These are phyloP conservation scores for Purshia tridentata DNA, from an alignment of 306 rosid species.

Conservation along the genomic window DNA sequence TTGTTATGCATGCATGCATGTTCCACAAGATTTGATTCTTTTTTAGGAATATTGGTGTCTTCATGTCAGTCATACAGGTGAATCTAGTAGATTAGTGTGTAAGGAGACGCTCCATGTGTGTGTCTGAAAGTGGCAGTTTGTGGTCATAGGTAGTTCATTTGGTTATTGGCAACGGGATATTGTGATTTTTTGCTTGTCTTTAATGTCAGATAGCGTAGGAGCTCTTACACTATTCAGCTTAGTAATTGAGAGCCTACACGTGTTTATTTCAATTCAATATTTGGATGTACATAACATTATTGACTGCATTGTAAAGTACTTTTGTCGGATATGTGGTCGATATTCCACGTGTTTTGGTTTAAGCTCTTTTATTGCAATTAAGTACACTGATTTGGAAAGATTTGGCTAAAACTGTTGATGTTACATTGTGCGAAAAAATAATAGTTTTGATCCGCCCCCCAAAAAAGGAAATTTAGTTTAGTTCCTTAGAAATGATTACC, in stretches of 20 bases:
- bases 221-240: conserved; percentile 7
- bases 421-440: not conserved
- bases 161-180: not conserved
- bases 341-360: conserved; percentile 1
- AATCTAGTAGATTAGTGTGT: conserved; percentile 6
- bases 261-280: conserved; percentile 17
- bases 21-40: conserved; percentile 11
- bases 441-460: not conserved
- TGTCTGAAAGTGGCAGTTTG: conserved; percentile 17
- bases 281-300: not conserved
- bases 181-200: conserved; percentile 19
- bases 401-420: not conserved
- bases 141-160: not conserved
- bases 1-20: conserved; percentile 28
- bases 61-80: conserved; percentile 14
- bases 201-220: conserved; percentile 2
- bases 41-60: conserved; percentile 18
- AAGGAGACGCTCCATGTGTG: conserved; percentile 14
- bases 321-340: conserved; percentile 23
- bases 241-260: not conserved
- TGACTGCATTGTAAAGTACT: not conserved
- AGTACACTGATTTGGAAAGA: conserved; percentile 2
- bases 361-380: conserved; percentile 14
- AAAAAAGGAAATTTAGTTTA: not conserved
- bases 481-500: not conserved